Conservation (phyloP, 805 yeast genomes). For the Yarrowia yakushimensis region DNA sequence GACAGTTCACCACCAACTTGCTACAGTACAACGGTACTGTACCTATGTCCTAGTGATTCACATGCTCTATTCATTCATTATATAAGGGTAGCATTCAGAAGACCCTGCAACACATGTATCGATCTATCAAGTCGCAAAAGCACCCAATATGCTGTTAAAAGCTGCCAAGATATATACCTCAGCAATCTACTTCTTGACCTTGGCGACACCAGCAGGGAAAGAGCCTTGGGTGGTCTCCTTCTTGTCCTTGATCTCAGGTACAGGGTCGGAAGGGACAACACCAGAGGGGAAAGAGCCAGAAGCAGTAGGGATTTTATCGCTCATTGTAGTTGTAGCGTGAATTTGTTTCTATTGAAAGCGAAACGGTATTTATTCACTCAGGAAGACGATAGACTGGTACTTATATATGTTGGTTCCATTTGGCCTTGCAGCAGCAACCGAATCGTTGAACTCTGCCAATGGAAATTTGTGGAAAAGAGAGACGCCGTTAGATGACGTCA, state of each 20-base stretch:
- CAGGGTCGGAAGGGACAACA: slow-evolving; percentile 19
- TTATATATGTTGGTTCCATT: slow-evolving; percentile 10
- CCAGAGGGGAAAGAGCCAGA: slow-evolving; percentile 22
- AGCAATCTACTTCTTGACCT: slow-evolving; percentile 5
- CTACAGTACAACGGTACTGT: no score
- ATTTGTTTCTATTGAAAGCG: not conserved
- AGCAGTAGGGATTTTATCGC: slow-evolving; percentile 17
- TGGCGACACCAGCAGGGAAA: slow-evolving; percentile 15
- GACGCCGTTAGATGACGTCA: not conserved
- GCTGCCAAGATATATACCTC: not conserved
- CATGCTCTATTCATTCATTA: not conserved
- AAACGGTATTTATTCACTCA: no score
- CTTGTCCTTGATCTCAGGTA: slow-evolving; percentile 11
- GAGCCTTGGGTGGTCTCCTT: slow-evolving; percentile 12
- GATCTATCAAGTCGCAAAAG: not conserved
- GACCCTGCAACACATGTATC: not conserved
- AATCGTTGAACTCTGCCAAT: slow-evolving; percentile 16
- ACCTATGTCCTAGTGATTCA: not conserved
- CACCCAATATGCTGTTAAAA: not conserved
- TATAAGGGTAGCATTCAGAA: not conserved
- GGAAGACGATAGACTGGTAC: not conserved
- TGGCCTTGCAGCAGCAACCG: slow-evolving; percentile 22
- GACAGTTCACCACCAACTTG: no score
- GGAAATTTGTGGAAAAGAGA: slow-evolving; percentile 11
- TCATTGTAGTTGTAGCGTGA: not conserved